Evolutionary conservation across 495 filamentous ascomycete genomes (phyloP).

Genomic region (Astrocystis sublimbata): DNA sequence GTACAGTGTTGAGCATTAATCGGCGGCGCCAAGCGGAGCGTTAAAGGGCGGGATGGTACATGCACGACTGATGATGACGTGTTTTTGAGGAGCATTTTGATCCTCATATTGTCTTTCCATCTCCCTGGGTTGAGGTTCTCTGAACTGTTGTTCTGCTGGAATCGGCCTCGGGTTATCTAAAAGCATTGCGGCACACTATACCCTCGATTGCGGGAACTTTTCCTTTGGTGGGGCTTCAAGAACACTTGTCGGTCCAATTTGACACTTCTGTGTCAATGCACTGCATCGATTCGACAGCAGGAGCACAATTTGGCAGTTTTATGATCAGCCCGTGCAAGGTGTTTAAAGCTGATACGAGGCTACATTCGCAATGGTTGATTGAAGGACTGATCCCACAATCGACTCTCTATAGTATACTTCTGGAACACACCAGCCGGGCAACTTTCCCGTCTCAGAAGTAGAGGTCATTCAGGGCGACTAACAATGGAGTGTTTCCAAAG

Average conservation of each 20-base stretch:
- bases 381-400: background rate
- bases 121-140: constrained; percentile 5
- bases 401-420: background rate
- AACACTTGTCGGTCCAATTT: constrained; percentile 11
- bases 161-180: constrained; percentile 1
- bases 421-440: constrained; percentile 1
- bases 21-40: constrained; percentile 21
- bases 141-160: constrained; percentile 2
- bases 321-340: background rate
- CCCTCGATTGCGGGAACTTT: constrained; percentile 12
- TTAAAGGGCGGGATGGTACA: constrained; percentile 17
- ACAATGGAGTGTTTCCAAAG: background rate
- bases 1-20: constrained; percentile 21
- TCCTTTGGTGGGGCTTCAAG: background rate
- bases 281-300: constrained; percentile 36
- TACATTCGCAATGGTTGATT: background rate
- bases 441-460: background rate
- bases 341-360: background rate
- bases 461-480: background rate
- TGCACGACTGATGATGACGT: constrained; percentile 1
- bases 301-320: constrained; percentile 23
- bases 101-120: background rate
- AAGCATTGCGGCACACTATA: constrained; percentile 16
- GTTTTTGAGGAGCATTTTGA: constrained; percentile 1
- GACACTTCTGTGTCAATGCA: constrained; percentile 27